These are phyloP conservation scores for Neocatenulostroma microsporum DNA, from an alignment of 2,329 filamentous ascomycete genomes.

Conservation along the genomic window DNA sequence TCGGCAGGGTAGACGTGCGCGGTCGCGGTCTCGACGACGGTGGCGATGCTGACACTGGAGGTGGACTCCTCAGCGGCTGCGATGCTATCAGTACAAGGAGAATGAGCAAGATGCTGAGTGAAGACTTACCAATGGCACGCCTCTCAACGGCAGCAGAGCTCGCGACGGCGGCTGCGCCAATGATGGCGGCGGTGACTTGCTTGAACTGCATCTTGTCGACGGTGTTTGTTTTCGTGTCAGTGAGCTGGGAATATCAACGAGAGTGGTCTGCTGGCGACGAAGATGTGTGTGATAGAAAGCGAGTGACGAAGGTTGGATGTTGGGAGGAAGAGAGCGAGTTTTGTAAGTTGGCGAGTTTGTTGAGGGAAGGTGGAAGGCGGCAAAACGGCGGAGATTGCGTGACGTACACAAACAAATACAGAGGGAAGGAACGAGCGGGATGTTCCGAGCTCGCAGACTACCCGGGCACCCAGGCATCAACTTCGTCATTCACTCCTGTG, in stretches of 20 bases:
- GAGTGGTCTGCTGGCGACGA: constrained; percentile 1
- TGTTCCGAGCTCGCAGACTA: too few relatives aligned
- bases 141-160: background rate
- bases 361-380: background rate
- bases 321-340: background rate
- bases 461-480: too few relatives aligned
- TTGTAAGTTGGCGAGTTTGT: background rate
- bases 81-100: background rate
- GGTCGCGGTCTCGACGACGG: constrained; percentile 22
- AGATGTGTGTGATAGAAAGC: background rate
- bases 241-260: constrained; percentile 5
- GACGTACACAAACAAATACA: background rate
- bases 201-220: constrained; percentile 9
- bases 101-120: background rate
- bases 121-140: constrained; percentile 1
- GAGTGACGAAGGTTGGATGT: background rate
- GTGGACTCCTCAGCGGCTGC: constrained; percentile 3
- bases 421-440: background rate
- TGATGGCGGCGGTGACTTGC: constrained; percentile 5
- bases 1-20: too few relatives aligned
- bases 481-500: too few relatives aligned
- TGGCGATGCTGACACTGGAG: constrained; percentile 6
- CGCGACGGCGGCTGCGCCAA: constrained; percentile 5
- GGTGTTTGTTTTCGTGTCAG: constrained; percentile 3
- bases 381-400: background rate